Conservation (phyloP, 805 yeast genomes). For the Candida nonsorbophila region DNA sequence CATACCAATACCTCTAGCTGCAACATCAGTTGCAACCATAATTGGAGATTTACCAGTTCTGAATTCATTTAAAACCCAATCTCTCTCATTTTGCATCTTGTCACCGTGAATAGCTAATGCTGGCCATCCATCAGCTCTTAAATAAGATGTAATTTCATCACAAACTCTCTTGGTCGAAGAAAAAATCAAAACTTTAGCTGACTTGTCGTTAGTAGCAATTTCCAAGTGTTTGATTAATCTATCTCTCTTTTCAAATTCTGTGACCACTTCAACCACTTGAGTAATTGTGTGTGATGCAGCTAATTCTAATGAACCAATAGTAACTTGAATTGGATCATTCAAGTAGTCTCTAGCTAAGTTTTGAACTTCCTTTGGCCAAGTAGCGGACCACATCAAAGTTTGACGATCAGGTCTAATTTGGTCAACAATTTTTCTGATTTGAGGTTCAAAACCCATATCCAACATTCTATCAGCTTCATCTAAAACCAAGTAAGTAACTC, state of each 20-base stretch:
- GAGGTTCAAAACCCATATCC: slow-evolving; percentile 99
- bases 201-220: slow-evolving; percentile 63
- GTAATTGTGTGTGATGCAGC: slow-evolving; percentile 96
- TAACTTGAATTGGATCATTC: slow-evolving; percentile 91
- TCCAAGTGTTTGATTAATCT: slow-evolving; percentile 79
- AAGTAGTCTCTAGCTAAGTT: slow-evolving; percentile 87
- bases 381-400: slow-evolving; percentile 99
- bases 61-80: slow-evolving; percentile 95
- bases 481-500: slow-evolving; percentile 94
- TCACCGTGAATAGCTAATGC: slow-evolving; percentile 99
- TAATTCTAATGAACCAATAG: slow-evolving; percentile 91
- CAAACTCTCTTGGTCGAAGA: slow-evolving; percentile 98
- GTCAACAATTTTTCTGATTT: slow-evolving; percentile 94
- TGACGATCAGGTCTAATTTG: slow-evolving; percentile 99
- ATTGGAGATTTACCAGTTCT: slow-evolving; percentile 89
- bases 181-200: slow-evolving; percentile 79
- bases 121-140: slow-evolving; percentile 97
- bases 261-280: slow-evolving; percentile 85
- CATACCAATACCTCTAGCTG: slow-evolving; percentile 99
- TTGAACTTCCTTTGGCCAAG: slow-evolving; percentile 99
- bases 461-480: slow-evolving; percentile 99
- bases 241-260: slow-evolving; percentile 93
- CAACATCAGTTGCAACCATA: slow-evolving; percentile 99
- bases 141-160: slow-evolving; percentile 86
- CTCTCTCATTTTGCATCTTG: slow-evolving; percentile 96